A percentile compares a stretch with the other conserved stretches of the same genome.
phyloP scores from a whole-genome alignment of 805 yeast genomes.

The Sungouiozyma ichnusensis region DNA sequence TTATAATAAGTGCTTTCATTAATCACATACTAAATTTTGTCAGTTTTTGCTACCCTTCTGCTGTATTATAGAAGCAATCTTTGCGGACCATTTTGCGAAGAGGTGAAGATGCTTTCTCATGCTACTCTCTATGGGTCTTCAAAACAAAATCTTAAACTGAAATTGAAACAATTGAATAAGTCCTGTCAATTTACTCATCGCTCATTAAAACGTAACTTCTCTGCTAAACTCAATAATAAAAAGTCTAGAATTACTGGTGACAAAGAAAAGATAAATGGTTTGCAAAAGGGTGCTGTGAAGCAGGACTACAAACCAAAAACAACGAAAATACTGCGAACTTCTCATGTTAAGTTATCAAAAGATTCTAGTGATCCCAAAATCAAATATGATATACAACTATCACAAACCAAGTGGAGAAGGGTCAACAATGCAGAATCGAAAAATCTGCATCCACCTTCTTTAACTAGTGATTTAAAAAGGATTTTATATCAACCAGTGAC shows the following conservation, averaged over 20 bases:
- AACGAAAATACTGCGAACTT: too few relatives aligned
- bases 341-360: too few relatives aligned
- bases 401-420: neutral
- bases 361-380: too few relatives aligned
- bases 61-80: neutral
- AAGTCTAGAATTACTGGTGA: too few relatives aligned
- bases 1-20: too few relatives aligned
- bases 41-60: neutral
- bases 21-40: too few relatives aligned
- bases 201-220: neutral
- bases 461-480: conserved; percentile 58
- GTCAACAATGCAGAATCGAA: neutral
- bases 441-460: conserved; percentile 32
- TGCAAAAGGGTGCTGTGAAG: too few relatives aligned
- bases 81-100: neutral
- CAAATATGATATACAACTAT: neutral
- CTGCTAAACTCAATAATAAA: neutral
- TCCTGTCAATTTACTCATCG: conserved; percentile 20
- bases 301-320: too few relatives aligned
- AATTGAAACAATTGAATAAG: conserved; percentile 5
- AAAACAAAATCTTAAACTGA: neutral
- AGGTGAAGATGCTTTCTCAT: neutral
- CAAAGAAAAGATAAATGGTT: too few relatives aligned
- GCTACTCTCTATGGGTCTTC: neutral
- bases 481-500: conserved; percentile 68